Percentiles rank a stretch among this genome's conserved stretches.
Evolutionary conservation across 2,329 filamentous ascomycete genomes (phyloP).

Genomic region (Calonectria pauciramosa): DNA sequence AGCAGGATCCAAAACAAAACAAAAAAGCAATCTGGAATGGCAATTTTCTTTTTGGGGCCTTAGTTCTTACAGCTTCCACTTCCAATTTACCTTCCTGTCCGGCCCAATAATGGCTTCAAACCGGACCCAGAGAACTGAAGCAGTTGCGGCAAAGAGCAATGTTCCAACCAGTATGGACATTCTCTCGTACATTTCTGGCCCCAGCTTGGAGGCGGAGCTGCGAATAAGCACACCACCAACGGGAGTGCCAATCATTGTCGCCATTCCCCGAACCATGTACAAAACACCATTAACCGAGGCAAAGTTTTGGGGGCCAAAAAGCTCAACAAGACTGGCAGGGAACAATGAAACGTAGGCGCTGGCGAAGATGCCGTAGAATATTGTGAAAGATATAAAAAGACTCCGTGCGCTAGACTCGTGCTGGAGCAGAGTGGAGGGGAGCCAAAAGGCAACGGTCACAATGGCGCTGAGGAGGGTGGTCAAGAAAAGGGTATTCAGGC

Average conservation of each 20-base stretch:
- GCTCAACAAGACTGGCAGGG: constrained; percentile 7
- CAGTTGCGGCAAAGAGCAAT: constrained; percentile 1
- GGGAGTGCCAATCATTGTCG: constrained; percentile 9
- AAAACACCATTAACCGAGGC: background rate
- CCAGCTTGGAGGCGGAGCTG: background rate
- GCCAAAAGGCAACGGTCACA: background rate
- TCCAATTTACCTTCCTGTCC: constrained; percentile 13
- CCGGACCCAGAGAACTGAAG: constrained; percentile 7
- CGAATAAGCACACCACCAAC: constrained; percentile 12
- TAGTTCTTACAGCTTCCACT: constrained; percentile 4
- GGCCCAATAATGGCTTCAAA: constrained; percentile 18
- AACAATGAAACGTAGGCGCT: constrained; percentile 11
- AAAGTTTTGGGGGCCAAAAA: constrained; percentile 7
- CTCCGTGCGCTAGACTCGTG: background rate
- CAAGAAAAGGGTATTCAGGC: constrained; percentile 9
- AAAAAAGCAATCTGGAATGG: background rate
- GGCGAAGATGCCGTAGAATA: constrained; percentile 11
- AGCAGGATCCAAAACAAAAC: too few species aligned
- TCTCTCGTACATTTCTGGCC: background rate
- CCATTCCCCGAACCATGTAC: constrained; percentile 6
- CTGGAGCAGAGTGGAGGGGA: background rate
- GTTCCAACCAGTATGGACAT: background rate
- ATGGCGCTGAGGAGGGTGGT: constrained; percentile 4
- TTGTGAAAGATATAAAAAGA: constrained; percentile 5
- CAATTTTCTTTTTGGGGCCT: background rate